A percentile compares a stretch with the other conserved stretches of the same genome.
Conservation (phyloP, 2,329 filamentous ascomycete species). For the Ophiostoma pallidulum region DNA sequence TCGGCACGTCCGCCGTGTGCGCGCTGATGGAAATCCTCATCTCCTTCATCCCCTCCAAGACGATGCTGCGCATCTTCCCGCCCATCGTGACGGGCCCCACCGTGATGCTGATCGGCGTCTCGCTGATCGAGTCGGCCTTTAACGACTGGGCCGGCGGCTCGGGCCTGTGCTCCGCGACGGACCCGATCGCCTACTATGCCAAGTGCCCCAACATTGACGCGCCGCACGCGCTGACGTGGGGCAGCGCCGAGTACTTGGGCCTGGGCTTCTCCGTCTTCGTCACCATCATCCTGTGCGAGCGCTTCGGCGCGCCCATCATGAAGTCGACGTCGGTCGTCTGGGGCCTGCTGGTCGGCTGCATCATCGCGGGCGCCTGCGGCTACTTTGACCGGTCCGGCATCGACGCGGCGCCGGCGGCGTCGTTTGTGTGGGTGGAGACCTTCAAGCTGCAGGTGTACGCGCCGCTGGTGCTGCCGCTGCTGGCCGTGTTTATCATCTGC, state of each 20-base stretch:
- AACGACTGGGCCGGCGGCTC: conserved; percentile 69
- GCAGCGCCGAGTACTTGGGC: conserved; percentile 66
- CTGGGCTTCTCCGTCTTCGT: conserved; percentile 73
- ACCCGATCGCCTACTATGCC: conserved; percentile 44
- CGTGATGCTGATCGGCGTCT: conserved; percentile 61
- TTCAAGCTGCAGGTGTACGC: conserved; percentile 65
- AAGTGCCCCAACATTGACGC: conserved; percentile 59
- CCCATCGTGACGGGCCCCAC: conserved; percentile 45
- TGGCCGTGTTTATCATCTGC: conserved; percentile 62
- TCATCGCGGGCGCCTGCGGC: conserved; percentile 66
- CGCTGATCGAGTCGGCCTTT: conserved; percentile 62
- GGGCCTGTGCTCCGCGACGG: conserved; percentile 46
- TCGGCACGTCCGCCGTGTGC: conserved; percentile 59
- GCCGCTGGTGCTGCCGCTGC: conserved; percentile 61
- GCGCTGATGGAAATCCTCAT: conserved; percentile 62
- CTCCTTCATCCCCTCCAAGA: conserved; percentile 61
- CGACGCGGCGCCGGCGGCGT: conserved; percentile 58
- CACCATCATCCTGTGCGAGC: conserved; percentile 70
- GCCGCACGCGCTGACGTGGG: conserved; percentile 67
- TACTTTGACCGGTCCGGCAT: conserved; percentile 72
- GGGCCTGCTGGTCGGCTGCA: conserved; percentile 65
- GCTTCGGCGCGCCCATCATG: conserved; percentile 77
- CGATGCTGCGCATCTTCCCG: conserved; percentile 65
- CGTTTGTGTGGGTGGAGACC: conserved; percentile 71
- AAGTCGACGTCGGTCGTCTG: conserved; percentile 69